Base-by-base conservation (phyloP, 1,284 basidiomycete genomes). In the Pascua sp. region DNA sequence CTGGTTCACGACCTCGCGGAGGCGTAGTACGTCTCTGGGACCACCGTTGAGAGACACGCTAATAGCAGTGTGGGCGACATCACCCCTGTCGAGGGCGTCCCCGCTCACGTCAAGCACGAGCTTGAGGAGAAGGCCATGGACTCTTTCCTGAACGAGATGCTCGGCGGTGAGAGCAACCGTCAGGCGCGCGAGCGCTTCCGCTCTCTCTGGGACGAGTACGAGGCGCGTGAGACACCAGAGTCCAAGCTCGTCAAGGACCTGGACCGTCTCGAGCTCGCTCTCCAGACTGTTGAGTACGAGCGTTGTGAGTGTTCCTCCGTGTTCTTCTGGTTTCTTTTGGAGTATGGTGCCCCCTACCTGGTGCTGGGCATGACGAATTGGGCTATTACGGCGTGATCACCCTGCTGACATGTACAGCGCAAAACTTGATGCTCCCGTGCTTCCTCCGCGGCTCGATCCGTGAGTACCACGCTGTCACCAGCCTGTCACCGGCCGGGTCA, bases 1-100 rank as follows among this genome's bases (percentile, higher is more conserved):
- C 70, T 97, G 16, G 90, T 97, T 8, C 95, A 98, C 69, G 95
- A 98, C 77, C 83, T 98, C 11, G 95, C 95, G 11, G 95, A 98
- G 77, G 95, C 95, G 0, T 90, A 95, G 75, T 78, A 43, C 53
- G 73, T 66, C 32, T 39, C 12, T 3, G 24, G 16, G 24, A 9
- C 9, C 16, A 42, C 11, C 8, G 37, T 17, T 46, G 16, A 50
- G 55, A 51, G 53, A 46, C 13, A 47, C 8, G 2, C 58, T 61
- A 36, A 66, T 42, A 45, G 15, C 61, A 73, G 70, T 55, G 94
- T 97, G 4, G 95, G 95, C 1, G 95, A 98, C 69, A 95, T 98
- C 55, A 85, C 93, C 0, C 95, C 95, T 0, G 81, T 86, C 36
- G 93, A 98, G 73, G 87, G 89, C 0, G 88, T 98, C 8, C 77